Conservation (phyloP, 345 rosid genomes). For the Xanthoceras sorbifolium region DNA sequence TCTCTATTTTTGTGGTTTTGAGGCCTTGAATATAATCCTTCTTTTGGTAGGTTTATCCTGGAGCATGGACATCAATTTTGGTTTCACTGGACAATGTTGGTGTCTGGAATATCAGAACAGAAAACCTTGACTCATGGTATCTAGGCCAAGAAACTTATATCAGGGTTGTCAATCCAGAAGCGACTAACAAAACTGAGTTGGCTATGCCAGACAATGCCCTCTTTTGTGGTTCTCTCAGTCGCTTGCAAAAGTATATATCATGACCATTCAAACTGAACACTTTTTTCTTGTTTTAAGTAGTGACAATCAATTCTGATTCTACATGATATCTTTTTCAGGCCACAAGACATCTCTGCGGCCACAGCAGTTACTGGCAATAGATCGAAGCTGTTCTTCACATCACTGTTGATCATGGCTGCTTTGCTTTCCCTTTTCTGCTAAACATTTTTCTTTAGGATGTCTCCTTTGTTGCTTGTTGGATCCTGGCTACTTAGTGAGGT, state of each 20-base stretch:
- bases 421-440: conserved; percentile 24
- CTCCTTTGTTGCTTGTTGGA: conserved; percentile 14
- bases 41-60: conserved; percentile 83
- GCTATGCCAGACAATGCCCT: conserved; percentile 83
- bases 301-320: conserved; percentile 17
- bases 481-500: conserved; percentile 26
- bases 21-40: background rate
- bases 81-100: conserved; percentile 96
- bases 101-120: conserved; percentile 93
- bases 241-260: conserved; percentile 68
- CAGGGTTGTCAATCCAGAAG: conserved; percentile 87
- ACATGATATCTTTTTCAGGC: conserved; percentile 44
- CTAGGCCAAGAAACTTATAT: conserved; percentile 98
- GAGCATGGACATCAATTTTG: conserved; percentile 93
- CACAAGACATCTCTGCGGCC: conserved; percentile 66
- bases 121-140: conserved; percentile 97
- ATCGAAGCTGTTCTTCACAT: conserved; percentile 33
- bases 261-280: background rate
- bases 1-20: background rate
- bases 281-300: background rate
- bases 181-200: conserved; percentile 86
- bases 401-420: conserved; percentile 35
- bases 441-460: conserved; percentile 19
- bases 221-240: conserved; percentile 77
- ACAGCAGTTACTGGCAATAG: conserved; percentile 24